phyloP scores from a whole-genome alignment of 2,329 filamentous ascomycete species.

The Sphaerulina populicola region DNA sequence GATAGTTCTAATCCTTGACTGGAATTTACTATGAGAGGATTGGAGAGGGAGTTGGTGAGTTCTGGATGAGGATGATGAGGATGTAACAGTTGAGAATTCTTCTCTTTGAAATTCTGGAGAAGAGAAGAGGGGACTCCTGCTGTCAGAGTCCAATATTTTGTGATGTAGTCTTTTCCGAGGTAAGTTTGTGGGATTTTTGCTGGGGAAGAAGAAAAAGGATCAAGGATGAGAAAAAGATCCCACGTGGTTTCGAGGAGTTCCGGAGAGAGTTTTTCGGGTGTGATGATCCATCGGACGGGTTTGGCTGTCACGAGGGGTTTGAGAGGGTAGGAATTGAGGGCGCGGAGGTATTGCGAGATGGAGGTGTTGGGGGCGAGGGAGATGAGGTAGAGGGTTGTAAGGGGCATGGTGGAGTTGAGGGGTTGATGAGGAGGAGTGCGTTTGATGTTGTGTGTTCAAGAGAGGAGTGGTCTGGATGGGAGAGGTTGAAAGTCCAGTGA shows the following conservation, averaged over 20 bases:
- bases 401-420: constrained; percentile 37
- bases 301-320: constrained; percentile 39
- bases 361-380: constrained; percentile 32
- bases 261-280: constrained; percentile 38
- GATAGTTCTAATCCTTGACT: constrained; percentile 31
- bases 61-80: constrained; percentile 30
- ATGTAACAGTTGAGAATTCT: constrained; percentile 36
- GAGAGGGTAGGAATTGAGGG: constrained; percentile 31
- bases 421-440: neutral
- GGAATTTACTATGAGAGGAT: constrained; percentile 29
- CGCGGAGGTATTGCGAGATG: constrained; percentile 36
- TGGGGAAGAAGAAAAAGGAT: constrained; percentile 17
- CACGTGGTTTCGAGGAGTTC: constrained; percentile 39
- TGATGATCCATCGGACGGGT: constrained; percentile 45
- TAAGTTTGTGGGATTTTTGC: constrained; percentile 23
- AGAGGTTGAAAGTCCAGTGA: neutral
- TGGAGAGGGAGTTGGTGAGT: constrained; percentile 15
- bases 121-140: constrained; percentile 41
- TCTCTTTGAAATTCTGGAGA: constrained; percentile 34
- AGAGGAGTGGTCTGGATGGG: neutral
- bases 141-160: constrained; percentile 29
- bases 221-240: constrained; percentile 44
- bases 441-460: neutral
- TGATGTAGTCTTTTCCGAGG: constrained; percentile 22
- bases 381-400: constrained; percentile 43